These are phyloP conservation scores for Hanseniaspora mollemarum DNA, from an alignment of 805 yeast genomes.

Conservation along the genomic window DNA sequence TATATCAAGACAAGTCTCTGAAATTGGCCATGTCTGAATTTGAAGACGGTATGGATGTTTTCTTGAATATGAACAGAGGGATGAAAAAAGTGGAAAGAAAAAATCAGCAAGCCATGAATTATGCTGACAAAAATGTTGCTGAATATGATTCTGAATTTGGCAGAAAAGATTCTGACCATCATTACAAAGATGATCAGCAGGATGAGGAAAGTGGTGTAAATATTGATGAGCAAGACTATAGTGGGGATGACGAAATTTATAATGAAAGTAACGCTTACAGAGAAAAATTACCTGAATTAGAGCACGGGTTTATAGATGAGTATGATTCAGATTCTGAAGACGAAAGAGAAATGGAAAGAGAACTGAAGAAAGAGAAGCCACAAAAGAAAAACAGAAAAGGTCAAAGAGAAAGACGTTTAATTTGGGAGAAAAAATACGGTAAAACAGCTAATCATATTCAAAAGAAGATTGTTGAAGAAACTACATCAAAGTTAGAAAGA, in stretches of 20 bases:
- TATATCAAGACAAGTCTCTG: conserved; percentile 37
- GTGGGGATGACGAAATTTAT: conserved; percentile 26
- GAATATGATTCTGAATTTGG: conserved; percentile 20
- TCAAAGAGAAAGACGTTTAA: conserved; percentile 90
- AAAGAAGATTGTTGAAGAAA: conserved; percentile 46
- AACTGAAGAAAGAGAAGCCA: conserved; percentile 30
- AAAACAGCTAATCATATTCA: conserved; percentile 68
- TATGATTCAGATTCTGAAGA: conserved; percentile 60
- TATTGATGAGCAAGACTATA: conserved; percentile 35
- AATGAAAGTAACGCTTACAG: conserved; percentile 35
- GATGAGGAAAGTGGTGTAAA: conserved; percentile 33
- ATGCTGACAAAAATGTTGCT: conserved; percentile 19
- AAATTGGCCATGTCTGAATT: conserved; percentile 37
- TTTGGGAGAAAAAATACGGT: conserved; percentile 91
- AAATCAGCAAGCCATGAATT: too few species aligned
- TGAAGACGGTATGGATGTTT: conserved; percentile 32
- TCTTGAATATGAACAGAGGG: conserved; percentile 28
- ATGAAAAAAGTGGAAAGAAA: conserved; percentile 20
- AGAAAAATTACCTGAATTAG: conserved; percentile 51
- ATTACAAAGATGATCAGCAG: conserved; percentile 27
- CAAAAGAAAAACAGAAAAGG: conserved; percentile 83
- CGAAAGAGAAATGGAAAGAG: conserved; percentile 36
- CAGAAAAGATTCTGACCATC: neutral
- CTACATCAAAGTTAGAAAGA: conserved; percentile 46
- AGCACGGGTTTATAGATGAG: conserved; percentile 40